phyloP scores from a whole-genome alignment of 441 rosid species.

The Erodium trifolium region DNA sequence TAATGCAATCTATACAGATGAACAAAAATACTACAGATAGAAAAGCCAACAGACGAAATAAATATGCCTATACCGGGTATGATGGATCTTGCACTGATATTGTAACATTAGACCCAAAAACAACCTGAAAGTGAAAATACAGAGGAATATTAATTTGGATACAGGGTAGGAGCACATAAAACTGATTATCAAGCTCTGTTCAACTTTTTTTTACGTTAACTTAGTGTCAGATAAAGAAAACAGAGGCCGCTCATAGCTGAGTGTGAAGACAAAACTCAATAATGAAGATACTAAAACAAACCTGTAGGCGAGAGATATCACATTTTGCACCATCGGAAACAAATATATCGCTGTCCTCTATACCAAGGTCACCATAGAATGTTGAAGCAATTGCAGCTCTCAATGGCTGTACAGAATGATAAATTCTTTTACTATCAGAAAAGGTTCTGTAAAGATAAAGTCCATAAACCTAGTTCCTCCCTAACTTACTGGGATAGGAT shows the following conservation, averaged over 20 bases:
- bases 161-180: not conserved
- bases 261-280: too few relatives aligned
- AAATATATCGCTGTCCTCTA: conserved; percentile 76
- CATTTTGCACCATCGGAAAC: conserved; percentile 99
- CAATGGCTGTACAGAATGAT: conserved; percentile 49
- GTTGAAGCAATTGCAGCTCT: conserved; percentile 77
- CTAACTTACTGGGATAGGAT: not conserved
- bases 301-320: conserved; percentile 98
- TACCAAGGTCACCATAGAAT: conserved; percentile 69
- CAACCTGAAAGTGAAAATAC: conserved; percentile 36
- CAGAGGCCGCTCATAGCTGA: not conserved
- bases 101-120: conserved; percentile 79
- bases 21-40: too few relatives aligned
- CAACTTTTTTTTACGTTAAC: too few relatives aligned
- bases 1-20: too few relatives aligned
- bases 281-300: conserved; percentile 17
- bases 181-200: not conserved
- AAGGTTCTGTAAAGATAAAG: too few relatives aligned
- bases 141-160: not conserved
- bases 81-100: conserved; percentile 97
- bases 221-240: not conserved
- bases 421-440: conserved; percentile 1
- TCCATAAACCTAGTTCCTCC: not conserved
- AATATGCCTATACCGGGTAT: conserved; percentile 56
- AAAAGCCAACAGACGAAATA: too few relatives aligned